Base-by-base conservation (phyloP, 768 basidiomycete species). In the Lentinula raphanica region DNA sequence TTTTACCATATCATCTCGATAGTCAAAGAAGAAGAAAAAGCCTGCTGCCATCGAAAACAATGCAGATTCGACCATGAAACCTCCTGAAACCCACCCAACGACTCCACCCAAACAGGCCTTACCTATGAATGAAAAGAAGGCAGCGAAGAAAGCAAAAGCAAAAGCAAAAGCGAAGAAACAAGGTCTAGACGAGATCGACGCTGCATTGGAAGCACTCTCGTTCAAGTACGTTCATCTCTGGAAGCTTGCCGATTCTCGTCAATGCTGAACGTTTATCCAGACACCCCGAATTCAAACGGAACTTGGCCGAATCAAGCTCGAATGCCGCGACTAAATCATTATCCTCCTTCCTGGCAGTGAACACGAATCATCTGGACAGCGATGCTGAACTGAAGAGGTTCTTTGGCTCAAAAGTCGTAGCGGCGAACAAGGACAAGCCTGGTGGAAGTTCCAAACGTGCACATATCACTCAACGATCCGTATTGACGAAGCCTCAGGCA, bases 381-480 rank as follows among this genome's bases (percentile, higher is more conserved):
- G 94, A 96, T 59, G 88, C 88, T 0, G 97, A 99, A 68, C 82
- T 98, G 72, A 86, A 90, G 56, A 88, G 86, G 62, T 96, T 98
- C 79, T 99, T 99, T 67, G 96, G 96, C 1, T 82, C 91, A 19
- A 90, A 87, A 65, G 94, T 97, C 58, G 82, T 98, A 8, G 76
- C 78, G n/a, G 83, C 87, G 2, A 79, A 77, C 28, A 83, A 82
- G 2, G 67, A 75, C 1, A 65, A 69, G 13, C 60, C 74, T 21
- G 66, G 74, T 3, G 68, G 77, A 3, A 55, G 68, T 0, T 67
- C 71, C 57, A 65, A 72, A 53, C 67, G 81, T 31, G 78, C 79
- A 45, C 72, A 71, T 3, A 78, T 76, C 8, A 61, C 70, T 3
- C 77, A 80, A 29, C 76, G 88, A 15, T 92, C 91, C 9, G 80